Evolutionary conservation across 1,139 yeast species (phyloP).

Genomic region (Torulaspora globosa): DNA sequence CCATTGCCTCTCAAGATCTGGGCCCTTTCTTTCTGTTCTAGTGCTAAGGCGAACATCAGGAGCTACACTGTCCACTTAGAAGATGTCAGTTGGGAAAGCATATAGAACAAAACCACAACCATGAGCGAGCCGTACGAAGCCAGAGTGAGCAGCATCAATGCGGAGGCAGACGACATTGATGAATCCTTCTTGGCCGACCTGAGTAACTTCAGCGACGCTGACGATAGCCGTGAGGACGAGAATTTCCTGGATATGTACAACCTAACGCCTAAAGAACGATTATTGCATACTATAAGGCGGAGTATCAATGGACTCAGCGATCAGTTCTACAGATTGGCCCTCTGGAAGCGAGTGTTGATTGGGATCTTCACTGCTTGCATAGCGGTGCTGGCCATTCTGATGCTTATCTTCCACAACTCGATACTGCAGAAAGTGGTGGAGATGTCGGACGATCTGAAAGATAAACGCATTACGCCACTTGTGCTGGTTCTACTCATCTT

Average conservation of each 20-base stretch:
- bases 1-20: background rate
- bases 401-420: slow-evolving; percentile 47
- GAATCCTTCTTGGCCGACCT: slow-evolving; percentile 12
- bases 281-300: slow-evolving; percentile 24
- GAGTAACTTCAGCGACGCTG: slow-evolving; percentile 10
- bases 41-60: background rate
- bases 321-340: slow-evolving; percentile 22
- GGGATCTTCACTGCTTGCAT: slow-evolving; percentile 22
- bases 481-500: slow-evolving; percentile 50
- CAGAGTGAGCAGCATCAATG: slow-evolving; percentile 5
- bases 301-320: slow-evolving; percentile 14
- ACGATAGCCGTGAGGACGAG: slow-evolving; percentile 23
- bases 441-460: slow-evolving; percentile 42
- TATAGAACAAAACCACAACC: background rate
- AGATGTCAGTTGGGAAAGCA: background rate
- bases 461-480: slow-evolving; percentile 45
- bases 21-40: background rate
- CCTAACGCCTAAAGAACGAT: slow-evolving; percentile 34
- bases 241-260: slow-evolving; percentile 35
- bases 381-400: slow-evolving; percentile 33
- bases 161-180: slow-evolving; percentile 6
- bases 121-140: slow-evolving; percentile 9
- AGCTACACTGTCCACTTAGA: background rate
- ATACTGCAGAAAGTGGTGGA: slow-evolving; percentile 44
- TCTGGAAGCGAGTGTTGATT: slow-evolving; percentile 26